phyloP scores from a whole-genome alignment of 1,139 yeast species.

The Tardiomyces blankii region DNA sequence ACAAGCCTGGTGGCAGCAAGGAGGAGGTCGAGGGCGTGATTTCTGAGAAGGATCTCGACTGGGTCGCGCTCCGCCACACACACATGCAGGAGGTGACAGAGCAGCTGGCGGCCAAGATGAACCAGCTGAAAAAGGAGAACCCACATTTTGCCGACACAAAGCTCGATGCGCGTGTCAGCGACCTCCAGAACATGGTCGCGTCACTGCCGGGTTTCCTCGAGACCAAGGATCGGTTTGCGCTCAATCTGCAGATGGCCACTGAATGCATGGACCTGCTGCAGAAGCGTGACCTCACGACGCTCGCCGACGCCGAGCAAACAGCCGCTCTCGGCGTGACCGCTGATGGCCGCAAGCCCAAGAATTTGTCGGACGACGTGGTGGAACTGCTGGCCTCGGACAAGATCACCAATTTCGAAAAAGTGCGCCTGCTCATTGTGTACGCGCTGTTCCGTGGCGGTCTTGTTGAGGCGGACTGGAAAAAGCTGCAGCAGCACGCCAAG shows the following conservation, averaged over 20 bases:
- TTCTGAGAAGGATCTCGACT: slow-evolving; percentile 60
- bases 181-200: slow-evolving; percentile 32
- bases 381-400: slow-evolving; percentile 43
- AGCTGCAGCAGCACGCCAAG: slow-evolving; percentile 60
- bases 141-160: slow-evolving; percentile 35
- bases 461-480: slow-evolving; percentile 58
- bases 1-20: slow-evolving; percentile 48
- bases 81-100: slow-evolving; percentile 75
- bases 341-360: slow-evolving; percentile 56
- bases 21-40: slow-evolving; percentile 38
- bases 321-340: slow-evolving; percentile 64
- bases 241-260: slow-evolving; percentile 30
- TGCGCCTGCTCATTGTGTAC: slow-evolving; percentile 68
- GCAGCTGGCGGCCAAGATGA: slow-evolving; percentile 46
- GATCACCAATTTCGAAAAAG: slow-evolving; percentile 48
- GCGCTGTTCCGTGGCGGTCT: slow-evolving; percentile 81
- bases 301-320: slow-evolving; percentile 41
- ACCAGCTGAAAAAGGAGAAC: slow-evolving; percentile 59
- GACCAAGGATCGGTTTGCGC: slow-evolving; percentile 26
- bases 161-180: slow-evolving; percentile 24
- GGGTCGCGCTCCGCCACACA: slow-evolving; percentile 62
- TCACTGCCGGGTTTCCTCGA: slow-evolving; percentile 31
- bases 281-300: slow-evolving; percentile 18
- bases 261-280: slow-evolving; percentile 30
- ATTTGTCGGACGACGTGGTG: slow-evolving; percentile 57